Conservation (phyloP, 2,329 filamentous ascomycete species). For the Whalleya microplaca region DNA sequence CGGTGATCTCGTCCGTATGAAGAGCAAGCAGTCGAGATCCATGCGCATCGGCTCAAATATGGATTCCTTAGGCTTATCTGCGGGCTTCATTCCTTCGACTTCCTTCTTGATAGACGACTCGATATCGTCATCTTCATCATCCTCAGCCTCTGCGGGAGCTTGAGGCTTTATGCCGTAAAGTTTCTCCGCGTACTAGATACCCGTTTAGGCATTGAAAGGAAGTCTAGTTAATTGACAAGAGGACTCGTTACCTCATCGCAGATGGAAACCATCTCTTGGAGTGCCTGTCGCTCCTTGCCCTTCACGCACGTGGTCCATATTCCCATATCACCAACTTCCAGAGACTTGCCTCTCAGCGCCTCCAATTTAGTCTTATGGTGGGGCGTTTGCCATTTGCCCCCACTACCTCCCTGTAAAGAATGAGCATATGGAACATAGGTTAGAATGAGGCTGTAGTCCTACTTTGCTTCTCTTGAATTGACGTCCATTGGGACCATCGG, state of each 20-base stretch:
- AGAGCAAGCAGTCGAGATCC: conserved; percentile 65
- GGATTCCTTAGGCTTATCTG: conserved; percentile 46
- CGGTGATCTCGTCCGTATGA: conserved; percentile 59
- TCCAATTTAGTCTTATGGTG: conserved; percentile 57
- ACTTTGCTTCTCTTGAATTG: conserved; percentile 44
- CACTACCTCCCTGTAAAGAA: conserved; percentile 50
- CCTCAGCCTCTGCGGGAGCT: conserved; percentile 39
- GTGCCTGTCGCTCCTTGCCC: conserved; percentile 70
- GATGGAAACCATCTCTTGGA: conserved; percentile 66
- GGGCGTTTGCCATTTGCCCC: conserved; percentile 64
- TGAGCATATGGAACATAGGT: neutral
- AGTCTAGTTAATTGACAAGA: neutral
- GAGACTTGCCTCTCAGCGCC: conserved; percentile 40
- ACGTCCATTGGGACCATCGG: conserved; percentile 28
- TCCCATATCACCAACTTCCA: conserved; percentile 72
- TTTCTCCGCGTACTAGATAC: conserved; percentile 64
- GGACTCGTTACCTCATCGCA: conserved; percentile 63
- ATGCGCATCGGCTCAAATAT: conserved; percentile 58
- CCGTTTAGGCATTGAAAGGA: conserved; percentile 9
- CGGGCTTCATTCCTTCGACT: conserved; percentile 62
- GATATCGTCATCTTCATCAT: conserved; percentile 63
- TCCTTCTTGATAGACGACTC: conserved; percentile 75
- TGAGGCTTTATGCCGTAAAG: conserved; percentile 56
- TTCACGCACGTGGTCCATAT: conserved; percentile 80
- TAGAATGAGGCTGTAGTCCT: conserved; percentile 1